These are phyloP conservation scores for Nasturtium officinale DNA, from an alignment of 345 rosid genomes.

Conservation along the genomic window DNA sequence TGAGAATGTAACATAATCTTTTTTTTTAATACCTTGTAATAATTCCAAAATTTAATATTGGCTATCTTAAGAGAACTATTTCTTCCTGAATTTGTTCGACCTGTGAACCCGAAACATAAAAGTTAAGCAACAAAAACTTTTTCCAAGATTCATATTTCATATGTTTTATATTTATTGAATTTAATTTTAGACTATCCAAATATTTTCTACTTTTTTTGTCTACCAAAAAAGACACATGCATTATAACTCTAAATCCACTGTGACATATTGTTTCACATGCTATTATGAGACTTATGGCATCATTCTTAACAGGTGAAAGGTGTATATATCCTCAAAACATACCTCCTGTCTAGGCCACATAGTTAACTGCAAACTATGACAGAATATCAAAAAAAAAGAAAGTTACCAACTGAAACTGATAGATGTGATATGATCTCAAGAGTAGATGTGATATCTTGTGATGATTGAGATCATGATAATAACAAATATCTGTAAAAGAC, in stretches of 20 bases:
- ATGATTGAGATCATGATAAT: conserved; percentile 60
- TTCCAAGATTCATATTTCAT: not conserved
- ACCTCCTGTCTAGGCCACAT: conserved; percentile 1
- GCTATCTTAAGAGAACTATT: too few relatives aligned
- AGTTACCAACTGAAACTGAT: conserved; percentile 81
- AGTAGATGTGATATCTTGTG: conserved; percentile 57
- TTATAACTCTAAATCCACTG: too few relatives aligned
- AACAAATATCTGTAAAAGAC: conserved; percentile 19
- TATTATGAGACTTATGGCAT: too few relatives aligned
- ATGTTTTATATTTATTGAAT: too few relatives aligned
- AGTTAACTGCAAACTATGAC: not conserved
- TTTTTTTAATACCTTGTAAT: not conserved
- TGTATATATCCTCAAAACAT: not conserved
- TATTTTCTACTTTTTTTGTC: too few relatives aligned
- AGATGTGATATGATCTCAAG: conserved; percentile 55
- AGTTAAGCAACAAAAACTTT: too few relatives aligned
- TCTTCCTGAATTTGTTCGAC: not conserved
- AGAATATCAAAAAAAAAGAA: not conserved
- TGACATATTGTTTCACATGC: too few relatives aligned
- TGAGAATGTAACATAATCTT: not conserved
- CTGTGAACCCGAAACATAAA: not conserved
- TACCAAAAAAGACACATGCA: too few relatives aligned
- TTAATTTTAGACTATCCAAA: too few relatives aligned
- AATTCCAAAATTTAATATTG: too few relatives aligned
- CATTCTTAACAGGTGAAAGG: too few relatives aligned